Percentiles rank a stretch among this genome's conserved stretches.
These are phyloP conservation scores for Leishmania aethiopica DNA, from an alignment of 208 protist species.

Conservation along the genomic window DNA sequence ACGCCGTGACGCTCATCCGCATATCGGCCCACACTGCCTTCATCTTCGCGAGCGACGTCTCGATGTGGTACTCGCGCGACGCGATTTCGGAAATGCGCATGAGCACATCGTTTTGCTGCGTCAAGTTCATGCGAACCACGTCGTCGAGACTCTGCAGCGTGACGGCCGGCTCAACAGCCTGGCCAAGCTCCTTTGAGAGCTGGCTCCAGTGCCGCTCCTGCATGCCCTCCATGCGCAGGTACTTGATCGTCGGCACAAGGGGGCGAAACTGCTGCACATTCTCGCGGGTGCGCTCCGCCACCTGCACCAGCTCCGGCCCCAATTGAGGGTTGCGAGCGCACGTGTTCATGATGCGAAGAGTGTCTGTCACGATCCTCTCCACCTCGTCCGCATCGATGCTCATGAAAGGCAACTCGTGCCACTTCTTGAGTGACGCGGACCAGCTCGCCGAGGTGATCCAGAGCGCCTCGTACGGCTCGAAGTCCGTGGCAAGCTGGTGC, in stretches of 20 bases:
- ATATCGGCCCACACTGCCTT: slow-evolving; percentile 92
- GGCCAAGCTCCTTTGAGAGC: slow-evolving; percentile 93
- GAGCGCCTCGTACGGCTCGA: slow-evolving; percentile 96
- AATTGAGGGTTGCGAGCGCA: slow-evolving; percentile 78
- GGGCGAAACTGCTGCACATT: slow-evolving; percentile 96
- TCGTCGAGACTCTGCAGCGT: slow-evolving; percentile 92
- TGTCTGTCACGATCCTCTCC: slow-evolving; percentile 83
- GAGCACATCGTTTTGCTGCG: slow-evolving; percentile 86
- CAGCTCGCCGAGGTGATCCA: slow-evolving; percentile 95
- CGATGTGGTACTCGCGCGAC: slow-evolving; percentile 96
- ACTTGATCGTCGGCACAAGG: slow-evolving; percentile 95
- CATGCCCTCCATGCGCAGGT: slow-evolving; percentile 96
- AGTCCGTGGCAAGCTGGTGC: slow-evolving; percentile 89
- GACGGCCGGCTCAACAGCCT: slow-evolving; percentile 85
- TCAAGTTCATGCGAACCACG: slow-evolving; percentile 70
- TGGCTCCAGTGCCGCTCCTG: slow-evolving; percentile 96
- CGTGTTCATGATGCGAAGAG: slow-evolving; percentile 89
- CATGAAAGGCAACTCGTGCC: slow-evolving; percentile 84
- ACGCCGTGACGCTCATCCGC: slow-evolving; percentile 80
- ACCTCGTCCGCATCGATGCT: slow-evolving; percentile 91
- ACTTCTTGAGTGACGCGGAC: slow-evolving; percentile 72
- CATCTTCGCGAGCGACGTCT: slow-evolving; percentile 95
- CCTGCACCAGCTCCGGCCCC: slow-evolving; percentile 80
- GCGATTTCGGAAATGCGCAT: slow-evolving; percentile 94
- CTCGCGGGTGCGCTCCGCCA: slow-evolving; percentile 84